Conservation (phyloP, 1,139 yeast species). For the Pichia sp. region DNA sequence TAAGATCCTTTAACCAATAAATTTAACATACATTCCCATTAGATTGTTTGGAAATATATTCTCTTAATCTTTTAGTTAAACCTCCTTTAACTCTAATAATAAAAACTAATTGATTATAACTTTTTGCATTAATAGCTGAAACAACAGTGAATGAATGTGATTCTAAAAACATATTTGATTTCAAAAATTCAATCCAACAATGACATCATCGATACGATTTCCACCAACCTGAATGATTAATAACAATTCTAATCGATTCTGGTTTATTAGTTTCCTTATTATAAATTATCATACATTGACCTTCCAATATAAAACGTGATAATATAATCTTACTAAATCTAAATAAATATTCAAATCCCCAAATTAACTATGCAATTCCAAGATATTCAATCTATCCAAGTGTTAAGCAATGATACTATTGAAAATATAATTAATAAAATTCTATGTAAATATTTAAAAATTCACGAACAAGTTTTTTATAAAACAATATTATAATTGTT, state of each 20-base stretch:
- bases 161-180: constrained; percentile 46
- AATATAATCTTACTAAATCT: constrained; percentile 34
- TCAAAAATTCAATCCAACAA: constrained; percentile 32
- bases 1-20: constrained; percentile 38
- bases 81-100: constrained; percentile 36
- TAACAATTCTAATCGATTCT: constrained; percentile 32
- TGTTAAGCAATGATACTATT: constrained; percentile 41
- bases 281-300: constrained; percentile 31
- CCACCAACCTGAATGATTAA: constrained; percentile 37
- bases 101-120: constrained; percentile 32
- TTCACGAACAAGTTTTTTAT: constrained; percentile 42
- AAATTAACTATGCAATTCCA: constrained; percentile 32
- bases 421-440: constrained; percentile 37
- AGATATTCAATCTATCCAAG: constrained; percentile 47
- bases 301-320: constrained; percentile 38
- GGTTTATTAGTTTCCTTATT: constrained; percentile 18
- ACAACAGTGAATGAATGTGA: constrained; percentile 51
- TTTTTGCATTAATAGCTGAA: constrained; percentile 28
- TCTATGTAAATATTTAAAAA: constrained; percentile 39
- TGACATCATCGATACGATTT: constrained; percentile 36
- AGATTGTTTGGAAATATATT: constrained; percentile 26
- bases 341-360: constrained; percentile 37
- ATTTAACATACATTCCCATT: constrained; percentile 27
- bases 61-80: constrained; percentile 31
- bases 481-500: constrained; percentile 28